Conservation (phyloP, 495 filamentous ascomycete genomes). For the Peziza echinospora region DNA sequence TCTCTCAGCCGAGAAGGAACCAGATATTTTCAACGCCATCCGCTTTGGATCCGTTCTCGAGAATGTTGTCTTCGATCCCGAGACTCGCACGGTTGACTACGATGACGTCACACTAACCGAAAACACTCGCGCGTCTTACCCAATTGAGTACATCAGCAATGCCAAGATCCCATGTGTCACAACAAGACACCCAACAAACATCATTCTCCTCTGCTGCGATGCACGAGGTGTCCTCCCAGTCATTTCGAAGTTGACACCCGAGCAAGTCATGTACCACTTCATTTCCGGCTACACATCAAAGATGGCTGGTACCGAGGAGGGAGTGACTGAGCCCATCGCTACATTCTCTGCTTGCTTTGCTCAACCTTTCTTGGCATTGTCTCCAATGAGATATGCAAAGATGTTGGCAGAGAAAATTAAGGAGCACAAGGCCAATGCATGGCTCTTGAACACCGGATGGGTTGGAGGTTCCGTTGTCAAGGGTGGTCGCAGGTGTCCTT, state of each 20-base stretch:
- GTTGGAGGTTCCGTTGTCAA: slow-evolving; percentile 86
- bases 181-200: slow-evolving; percentile 78
- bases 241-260: slow-evolving; percentile 87
- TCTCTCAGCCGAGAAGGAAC: slow-evolving; percentile 94
- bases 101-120: slow-evolving; percentile 88
- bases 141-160: slow-evolving; percentile 95
- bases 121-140: slow-evolving; percentile 91
- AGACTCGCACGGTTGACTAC: slow-evolving; percentile 78
- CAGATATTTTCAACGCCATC: slow-evolving; percentile 94
- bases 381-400: slow-evolving; percentile 95
- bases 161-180: slow-evolving; percentile 92
- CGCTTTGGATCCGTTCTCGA: slow-evolving; percentile 91
- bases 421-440: slow-evolving; percentile 85
- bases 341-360: slow-evolving; percentile 99
- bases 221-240: slow-evolving; percentile 92
- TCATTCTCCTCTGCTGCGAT: slow-evolving; percentile 94
- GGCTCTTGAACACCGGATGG: slow-evolving; percentile 98
- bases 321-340: slow-evolving; percentile 86
- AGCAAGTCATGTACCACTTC: slow-evolving; percentile 99
- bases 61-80: slow-evolving; percentile 92
- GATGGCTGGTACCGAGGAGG: slow-evolving; percentile 98
- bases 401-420: slow-evolving; percentile 98
- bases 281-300: slow-evolving; percentile 99
- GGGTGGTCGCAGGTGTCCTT: slow-evolving; percentile 92
- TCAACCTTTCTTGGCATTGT: slow-evolving; percentile 93